Evolutionary conservation across 495 filamentous ascomycete genomes (phyloP).

Genomic region (Cercophora scortea): DNA sequence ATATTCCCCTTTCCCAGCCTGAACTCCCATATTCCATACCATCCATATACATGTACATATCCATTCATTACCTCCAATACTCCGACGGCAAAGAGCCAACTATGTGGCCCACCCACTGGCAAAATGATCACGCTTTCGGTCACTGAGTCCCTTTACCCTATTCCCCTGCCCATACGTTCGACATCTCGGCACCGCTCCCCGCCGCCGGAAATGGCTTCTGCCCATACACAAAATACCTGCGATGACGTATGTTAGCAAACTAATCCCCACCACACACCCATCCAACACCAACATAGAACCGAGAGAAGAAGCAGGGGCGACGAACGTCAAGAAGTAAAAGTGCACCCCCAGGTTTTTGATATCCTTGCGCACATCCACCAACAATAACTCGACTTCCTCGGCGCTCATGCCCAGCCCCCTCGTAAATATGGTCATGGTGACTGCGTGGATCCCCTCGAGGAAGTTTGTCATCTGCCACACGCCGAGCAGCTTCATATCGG

Average conservation of each 20-base stretch:
- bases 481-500: constrained; percentile 40
- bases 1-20: too few relatives aligned
- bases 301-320: not conserved
- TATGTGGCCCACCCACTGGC: too few relatives aligned
- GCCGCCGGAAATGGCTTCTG: not conserved
- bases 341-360: constrained; percentile 2
- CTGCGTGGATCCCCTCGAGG: constrained; percentile 37
- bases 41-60: too few relatives aligned
- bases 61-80: too few relatives aligned
- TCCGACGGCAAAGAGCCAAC: too few relatives aligned
- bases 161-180: too few relatives aligned
- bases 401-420: constrained; percentile 41
- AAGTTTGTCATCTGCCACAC: constrained; percentile 30
- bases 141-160: too few relatives aligned
- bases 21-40: too few relatives aligned
- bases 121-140: too few relatives aligned
- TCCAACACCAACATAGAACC: not conserved
- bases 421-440: constrained; percentile 46
- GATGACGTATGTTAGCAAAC: not conserved
- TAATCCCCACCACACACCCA: too few relatives aligned
- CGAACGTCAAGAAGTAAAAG: constrained; percentile 2
- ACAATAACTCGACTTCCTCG: constrained; percentile 42
- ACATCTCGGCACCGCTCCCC: too few relatives aligned
- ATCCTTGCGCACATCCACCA: constrained; percentile 34
- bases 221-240: constrained; percentile 1